Conservation (phyloP, 768 basidiomycete species). For the Boletus vinaceobasis region DNA sequence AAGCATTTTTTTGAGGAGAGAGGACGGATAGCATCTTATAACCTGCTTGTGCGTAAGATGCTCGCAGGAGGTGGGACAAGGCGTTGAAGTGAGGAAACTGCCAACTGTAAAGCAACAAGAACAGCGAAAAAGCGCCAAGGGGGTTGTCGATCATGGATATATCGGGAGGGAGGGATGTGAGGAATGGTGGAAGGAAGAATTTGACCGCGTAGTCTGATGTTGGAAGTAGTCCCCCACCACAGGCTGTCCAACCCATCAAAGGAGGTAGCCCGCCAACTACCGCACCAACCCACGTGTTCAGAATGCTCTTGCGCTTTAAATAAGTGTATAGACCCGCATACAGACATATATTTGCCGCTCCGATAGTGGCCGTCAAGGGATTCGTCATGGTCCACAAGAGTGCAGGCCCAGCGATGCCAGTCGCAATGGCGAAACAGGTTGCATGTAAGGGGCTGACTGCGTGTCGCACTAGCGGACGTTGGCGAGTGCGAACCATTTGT, state of each 20-base stretch:
- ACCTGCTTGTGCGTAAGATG: conserved; percentile 88
- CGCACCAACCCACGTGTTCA: conserved; percentile 93
- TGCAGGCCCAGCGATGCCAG: conserved; percentile 75
- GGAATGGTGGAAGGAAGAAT: conserved; percentile 60
- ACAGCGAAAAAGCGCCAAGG: conserved; percentile 74
- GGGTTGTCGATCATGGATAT: conserved; percentile 69
- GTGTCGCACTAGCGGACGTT: conserved; percentile 79
- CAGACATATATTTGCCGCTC: conserved; percentile 77
- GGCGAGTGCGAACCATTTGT: conserved; percentile 90
- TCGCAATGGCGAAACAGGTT: conserved; percentile 67
- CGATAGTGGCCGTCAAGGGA: conserved; percentile 80
- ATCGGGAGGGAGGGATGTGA: conserved; percentile 42
- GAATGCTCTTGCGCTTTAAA: conserved; percentile 76
- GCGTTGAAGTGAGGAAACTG: conserved; percentile 99
- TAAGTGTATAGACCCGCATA: conserved; percentile 93
- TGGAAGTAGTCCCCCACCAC: conserved; percentile 75
- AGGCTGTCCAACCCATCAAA: conserved; percentile 98
- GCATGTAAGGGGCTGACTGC: conserved; percentile 87
- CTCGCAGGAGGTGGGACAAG: conserved; percentile 82
- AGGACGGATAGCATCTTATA: conserved; percentile 90
- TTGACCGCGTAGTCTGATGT: conserved; percentile 55
- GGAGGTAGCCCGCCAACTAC: conserved; percentile 92
- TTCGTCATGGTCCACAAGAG: conserved; percentile 82
- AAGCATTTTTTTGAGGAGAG: conserved; percentile 72
- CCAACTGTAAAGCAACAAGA: conserved; percentile 89